phyloP scores from a whole-genome alignment of 208 protist species.

The Leishmania amazonensis region DNA sequence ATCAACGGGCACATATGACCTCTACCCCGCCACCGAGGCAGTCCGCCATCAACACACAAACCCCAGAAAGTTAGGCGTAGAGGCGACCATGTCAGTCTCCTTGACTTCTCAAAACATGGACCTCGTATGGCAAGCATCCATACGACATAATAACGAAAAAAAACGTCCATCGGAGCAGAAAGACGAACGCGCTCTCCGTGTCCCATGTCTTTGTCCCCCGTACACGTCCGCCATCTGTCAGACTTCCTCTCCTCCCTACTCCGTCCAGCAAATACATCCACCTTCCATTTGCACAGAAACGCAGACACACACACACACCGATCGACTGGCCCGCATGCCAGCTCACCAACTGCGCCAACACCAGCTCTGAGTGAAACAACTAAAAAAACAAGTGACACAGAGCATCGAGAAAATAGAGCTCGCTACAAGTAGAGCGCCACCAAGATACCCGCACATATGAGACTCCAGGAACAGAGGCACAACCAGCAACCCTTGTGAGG shows the following conservation, averaged over 20 bases:
- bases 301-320: not conserved
- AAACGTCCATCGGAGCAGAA: conserved; percentile 3
- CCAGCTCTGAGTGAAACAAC: no score
- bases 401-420: not conserved
- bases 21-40: not conserved
- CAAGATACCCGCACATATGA: not conserved
- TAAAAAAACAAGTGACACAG: no score
- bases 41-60: not conserved
- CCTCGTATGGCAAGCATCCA: not conserved
- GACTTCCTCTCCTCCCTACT: not conserved
- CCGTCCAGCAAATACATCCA: not conserved
- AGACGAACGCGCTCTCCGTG: no score
- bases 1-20: not conserved
- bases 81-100: not conserved
- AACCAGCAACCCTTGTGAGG: not conserved
- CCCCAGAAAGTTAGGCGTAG: not conserved
- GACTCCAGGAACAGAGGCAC: not conserved
- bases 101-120: not conserved
- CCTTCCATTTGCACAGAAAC: not conserved
- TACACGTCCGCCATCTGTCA: not conserved
- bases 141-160: conserved; percentile 12
- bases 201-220: not conserved
- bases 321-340: not conserved
- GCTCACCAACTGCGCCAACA: not conserved
- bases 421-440: not conserved